Evolutionary conservation across 768 basidiomycete genomes (phyloP).

Genomic region (Kwoniella heveanensis): DNA sequence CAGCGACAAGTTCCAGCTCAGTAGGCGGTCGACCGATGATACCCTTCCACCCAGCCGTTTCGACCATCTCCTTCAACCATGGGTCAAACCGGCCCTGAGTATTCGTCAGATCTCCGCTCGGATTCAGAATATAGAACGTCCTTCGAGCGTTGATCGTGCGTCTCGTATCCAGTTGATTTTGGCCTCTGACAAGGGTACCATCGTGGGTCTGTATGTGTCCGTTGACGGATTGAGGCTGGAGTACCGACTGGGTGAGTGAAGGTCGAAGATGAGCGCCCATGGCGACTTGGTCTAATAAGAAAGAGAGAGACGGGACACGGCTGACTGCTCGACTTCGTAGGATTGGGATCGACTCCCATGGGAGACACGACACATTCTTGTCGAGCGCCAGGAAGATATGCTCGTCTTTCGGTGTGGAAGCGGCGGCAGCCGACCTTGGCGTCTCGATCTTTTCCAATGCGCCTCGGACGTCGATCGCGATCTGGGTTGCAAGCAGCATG

Average conservation of each 20-base stretch:
- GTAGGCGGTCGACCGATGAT: conserved; percentile 73
- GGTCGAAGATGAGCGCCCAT: conserved; percentile 62
- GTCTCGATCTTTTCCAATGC: conserved; percentile 71
- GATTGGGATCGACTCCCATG: conserved; percentile 93
- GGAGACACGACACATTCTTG: conserved; percentile 81
- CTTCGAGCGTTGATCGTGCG: conserved; percentile 67
- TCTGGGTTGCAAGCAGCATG: conserved; percentile 36
- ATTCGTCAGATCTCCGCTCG: conserved; percentile 80
- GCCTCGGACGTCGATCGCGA: conserved; percentile 73
- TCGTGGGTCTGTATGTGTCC: conserved; percentile 1
- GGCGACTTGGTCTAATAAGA: conserved; percentile 78
- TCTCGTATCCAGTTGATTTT: conserved; percentile 57
- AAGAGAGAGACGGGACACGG: conserved; percentile 86
- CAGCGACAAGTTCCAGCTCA: conserved; percentile 78
- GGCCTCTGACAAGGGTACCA: conserved; percentile 11
- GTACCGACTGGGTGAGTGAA: conserved; percentile 27
- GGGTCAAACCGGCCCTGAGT: conserved; percentile 79
- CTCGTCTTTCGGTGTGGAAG: conserved; percentile 32
- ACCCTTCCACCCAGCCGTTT: conserved; percentile 75
- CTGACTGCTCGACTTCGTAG: conserved; percentile 82
- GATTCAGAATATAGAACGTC: conserved; percentile 84
- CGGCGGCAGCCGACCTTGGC: conserved; percentile 47
- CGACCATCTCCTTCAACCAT: conserved; percentile 75
- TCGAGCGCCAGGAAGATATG: conserved; percentile 89
- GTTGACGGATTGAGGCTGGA: background rate